These are phyloP conservation scores for Malbranchea zuffiana DNA, from an alignment of 2,329 filamentous ascomycete genomes.

Conservation along the genomic window DNA sequence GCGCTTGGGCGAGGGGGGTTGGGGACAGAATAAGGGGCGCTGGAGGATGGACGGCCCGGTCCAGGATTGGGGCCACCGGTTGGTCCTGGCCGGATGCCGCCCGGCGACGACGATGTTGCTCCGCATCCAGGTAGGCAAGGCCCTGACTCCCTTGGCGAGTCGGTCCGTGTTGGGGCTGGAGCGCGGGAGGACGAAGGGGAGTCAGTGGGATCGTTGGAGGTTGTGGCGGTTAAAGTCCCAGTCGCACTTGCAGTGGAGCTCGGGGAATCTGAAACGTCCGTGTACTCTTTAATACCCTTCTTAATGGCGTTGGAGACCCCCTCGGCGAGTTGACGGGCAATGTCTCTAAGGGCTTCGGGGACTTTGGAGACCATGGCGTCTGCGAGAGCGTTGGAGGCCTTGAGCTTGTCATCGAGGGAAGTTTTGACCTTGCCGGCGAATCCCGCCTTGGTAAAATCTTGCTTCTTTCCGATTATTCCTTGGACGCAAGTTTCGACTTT, in stretches of 20 bases:
- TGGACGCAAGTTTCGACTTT: conserved; percentile 19
- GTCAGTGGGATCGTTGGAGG: too few species aligned
- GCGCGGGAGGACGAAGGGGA: too few species aligned
- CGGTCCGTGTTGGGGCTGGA: too few species aligned
- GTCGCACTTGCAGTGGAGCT: background rate
- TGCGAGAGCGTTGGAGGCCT: conserved; percentile 20
- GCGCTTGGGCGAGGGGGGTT: too few species aligned
- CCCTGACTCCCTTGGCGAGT: too few species aligned
- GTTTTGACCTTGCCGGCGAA: conserved; percentile 17
- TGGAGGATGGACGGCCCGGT: too few species aligned
- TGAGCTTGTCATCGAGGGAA: conserved; percentile 20
- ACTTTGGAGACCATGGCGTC: conserved; percentile 25
- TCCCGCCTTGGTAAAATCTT: conserved; percentile 19
- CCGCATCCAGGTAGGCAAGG: too few species aligned
- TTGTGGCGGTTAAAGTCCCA: too few species aligned
- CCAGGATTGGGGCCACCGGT: too few species aligned
- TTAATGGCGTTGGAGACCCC: conserved; percentile 26
- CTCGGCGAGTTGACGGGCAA: conserved; percentile 20
- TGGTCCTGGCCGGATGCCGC: too few species aligned
- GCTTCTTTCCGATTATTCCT: conserved; percentile 22
- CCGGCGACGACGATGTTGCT: too few species aligned
- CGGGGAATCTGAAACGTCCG: conserved; percentile 14
- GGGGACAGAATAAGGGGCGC: too few species aligned
- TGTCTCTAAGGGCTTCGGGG: conserved; percentile 16
- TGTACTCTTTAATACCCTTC: conserved; percentile 23